A percentile compares a stretch with the other conserved stretches of the same genome.
Evolutionary conservation across 495 filamentous ascomycete species (phyloP).

Genomic region (Hyaloscypha bicolor): DNA sequence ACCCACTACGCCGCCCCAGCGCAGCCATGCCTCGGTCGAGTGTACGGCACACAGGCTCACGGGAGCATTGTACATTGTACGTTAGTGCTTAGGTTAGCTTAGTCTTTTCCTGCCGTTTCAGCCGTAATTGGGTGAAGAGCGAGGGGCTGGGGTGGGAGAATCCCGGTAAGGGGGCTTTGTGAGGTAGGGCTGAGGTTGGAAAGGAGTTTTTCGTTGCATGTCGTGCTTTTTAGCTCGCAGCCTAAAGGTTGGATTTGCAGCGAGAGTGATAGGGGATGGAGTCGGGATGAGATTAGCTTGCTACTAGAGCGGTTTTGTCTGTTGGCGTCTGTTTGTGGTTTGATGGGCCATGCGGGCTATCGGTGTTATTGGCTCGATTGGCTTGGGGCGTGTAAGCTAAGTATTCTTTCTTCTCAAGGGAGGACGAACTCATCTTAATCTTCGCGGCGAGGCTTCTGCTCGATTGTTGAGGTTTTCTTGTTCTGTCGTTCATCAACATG

Average conservation of each 20-base stretch:
- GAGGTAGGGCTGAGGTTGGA: background rate
- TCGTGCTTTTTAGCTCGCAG: conserved; percentile 3
- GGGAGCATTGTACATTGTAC: too few relatives aligned
- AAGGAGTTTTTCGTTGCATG: conserved; percentile 7
- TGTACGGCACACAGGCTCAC: too few relatives aligned
- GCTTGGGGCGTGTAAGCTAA: background rate
- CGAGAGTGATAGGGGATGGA: background rate
- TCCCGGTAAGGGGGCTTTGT: background rate
- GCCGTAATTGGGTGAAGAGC: background rate
- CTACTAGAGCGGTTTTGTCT: background rate
- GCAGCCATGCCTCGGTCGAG: background rate
- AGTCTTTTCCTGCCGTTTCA: background rate
- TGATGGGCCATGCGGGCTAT: background rate
- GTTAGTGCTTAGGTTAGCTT: too few relatives aligned
- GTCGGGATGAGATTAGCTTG: background rate
- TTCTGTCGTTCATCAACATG: background rate
- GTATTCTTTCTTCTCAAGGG: background rate
- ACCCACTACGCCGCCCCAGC: background rate
- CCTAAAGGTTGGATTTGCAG: background rate
- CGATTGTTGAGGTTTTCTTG: background rate
- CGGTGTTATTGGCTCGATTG: background rate
- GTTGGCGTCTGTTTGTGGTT: too few relatives aligned
- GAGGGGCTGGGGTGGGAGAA: background rate
- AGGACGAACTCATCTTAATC: background rate
- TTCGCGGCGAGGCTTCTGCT: background rate